A percentile compares a stretch with the other conserved stretches of the same genome.
phyloP scores from a whole-genome alignment of 768 basidiomycete species.

The Mycena galopus region DNA sequence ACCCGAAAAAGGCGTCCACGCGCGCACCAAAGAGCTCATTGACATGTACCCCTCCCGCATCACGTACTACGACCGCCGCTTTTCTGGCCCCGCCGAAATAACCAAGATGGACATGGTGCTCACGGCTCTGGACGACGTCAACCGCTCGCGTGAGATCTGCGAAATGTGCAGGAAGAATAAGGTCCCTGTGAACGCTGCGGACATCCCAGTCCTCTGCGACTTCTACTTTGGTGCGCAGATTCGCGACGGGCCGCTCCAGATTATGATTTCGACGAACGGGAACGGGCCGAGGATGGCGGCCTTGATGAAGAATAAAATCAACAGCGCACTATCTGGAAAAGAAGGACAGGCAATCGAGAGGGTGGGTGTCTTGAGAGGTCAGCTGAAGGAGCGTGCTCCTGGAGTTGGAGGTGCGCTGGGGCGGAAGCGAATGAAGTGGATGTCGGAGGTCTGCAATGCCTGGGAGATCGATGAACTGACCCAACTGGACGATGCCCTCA shows the following conservation, averaged over 20 bases:
- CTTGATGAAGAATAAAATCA: slow-evolving; percentile 79
- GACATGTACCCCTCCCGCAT: slow-evolving; percentile 64
- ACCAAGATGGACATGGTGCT: slow-evolving; percentile 87
- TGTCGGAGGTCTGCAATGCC: slow-evolving; percentile 85
- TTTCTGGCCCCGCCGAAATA: slow-evolving; percentile 74
- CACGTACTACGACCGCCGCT: slow-evolving; percentile 79
- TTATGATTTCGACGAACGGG: slow-evolving; percentile 97
- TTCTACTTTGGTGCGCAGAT: slow-evolving; percentile 98
- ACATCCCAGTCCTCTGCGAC: slow-evolving; percentile 95
- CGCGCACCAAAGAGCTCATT: slow-evolving; percentile 68
- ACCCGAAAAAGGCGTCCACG: slow-evolving; percentile 75
- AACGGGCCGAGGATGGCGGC: slow-evolving; percentile 93
- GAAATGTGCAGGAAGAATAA: slow-evolving; percentile 71
- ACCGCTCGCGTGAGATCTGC: slow-evolving; percentile 79
- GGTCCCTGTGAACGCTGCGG: slow-evolving; percentile 96
- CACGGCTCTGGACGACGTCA: slow-evolving; percentile 90
- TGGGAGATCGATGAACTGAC: slow-evolving; percentile 91
- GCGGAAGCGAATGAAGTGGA: slow-evolving; percentile 91
- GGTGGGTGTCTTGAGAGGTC: slow-evolving; percentile 80
- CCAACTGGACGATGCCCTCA: slow-evolving; percentile 72
- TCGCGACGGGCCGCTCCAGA: slow-evolving; percentile 89
- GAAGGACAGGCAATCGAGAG: slow-evolving; percentile 85
- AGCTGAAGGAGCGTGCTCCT: slow-evolving; percentile 83
- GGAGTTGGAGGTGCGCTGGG: slow-evolving; percentile 86
- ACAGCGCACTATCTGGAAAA: slow-evolving; percentile 73